Evolutionary conservation across 495 filamentous ascomycete species (phyloP), one percentile per base, ranked within the genome.

Genomic region (Tuber aestivum): DNA sequence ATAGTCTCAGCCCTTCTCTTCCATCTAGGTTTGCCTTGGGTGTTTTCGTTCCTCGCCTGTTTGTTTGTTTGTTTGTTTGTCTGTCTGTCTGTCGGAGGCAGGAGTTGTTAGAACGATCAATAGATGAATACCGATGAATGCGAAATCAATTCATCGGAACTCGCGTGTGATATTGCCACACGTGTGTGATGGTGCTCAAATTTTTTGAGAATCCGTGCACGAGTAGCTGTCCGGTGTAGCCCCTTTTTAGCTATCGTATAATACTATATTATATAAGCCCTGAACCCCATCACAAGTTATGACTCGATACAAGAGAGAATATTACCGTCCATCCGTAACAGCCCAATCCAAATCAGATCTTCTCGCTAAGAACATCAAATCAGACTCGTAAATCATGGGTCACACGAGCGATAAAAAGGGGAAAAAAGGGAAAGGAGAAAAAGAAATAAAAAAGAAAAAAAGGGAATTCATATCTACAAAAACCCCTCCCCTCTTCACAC

Each of bases 381-480:
- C 8, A 70, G 35, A 68, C 61, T 21, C 45, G 32, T 41, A 37
- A 72, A 72, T 41, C 56, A 65, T 65, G 56, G 35, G 56, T 27
- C 56, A 65, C 56, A 32, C 35, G 56, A 65, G 8, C 32, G 56
- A 35, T 65, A n/a, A 74, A 69, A 41, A 42, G 4, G 18, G 18
- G 18, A 44, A 44, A 44, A 56, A n/a, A 3, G n/a, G n/a, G n/a
- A n/a, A n/a, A n/a, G n/a, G n/a, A n/a, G n/a, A n/a, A n/a, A n/a
- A n/a, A n/a, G n/a, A n/a, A n/a, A n/a, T n/a, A n/a, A 44, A 44
- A 44, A 3, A 14, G 50, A 72, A 44, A 16, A 41, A 40, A 41
- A n/a, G 35, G 37, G 44, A 75, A 75, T 75, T 75, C 21, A 40
- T 69, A 41, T 71, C 61, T 44, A 74, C 73, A 44, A 70, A 45